phyloP scores from a whole-genome alignment of 2,329 filamentous ascomycete species.

The Fusarium zealandicum region DNA sequence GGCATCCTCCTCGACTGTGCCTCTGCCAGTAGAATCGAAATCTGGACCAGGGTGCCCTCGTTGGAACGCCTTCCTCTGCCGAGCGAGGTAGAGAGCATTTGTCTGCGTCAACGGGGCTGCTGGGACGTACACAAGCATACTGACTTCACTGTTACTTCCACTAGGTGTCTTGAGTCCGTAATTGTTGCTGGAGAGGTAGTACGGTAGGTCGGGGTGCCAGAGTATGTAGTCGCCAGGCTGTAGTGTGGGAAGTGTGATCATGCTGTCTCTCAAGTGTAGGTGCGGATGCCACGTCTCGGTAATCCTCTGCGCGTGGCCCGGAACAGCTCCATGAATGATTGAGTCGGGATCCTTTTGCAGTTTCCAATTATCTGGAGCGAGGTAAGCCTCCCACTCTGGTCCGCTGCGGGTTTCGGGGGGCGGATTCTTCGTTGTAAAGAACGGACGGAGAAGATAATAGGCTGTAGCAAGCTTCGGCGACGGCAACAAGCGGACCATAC shows the following conservation, averaged over 20 bases:
- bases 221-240: conserved; percentile 65
- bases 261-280: conserved; percentile 59
- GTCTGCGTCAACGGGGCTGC: conserved; percentile 64
- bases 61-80: conserved; percentile 64
- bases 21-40: conserved; percentile 61
- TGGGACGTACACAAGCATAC: conserved; percentile 63
- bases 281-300: conserved; percentile 66
- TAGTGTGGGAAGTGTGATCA: conserved; percentile 62
- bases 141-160: conserved; percentile 45
- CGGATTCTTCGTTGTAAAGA: conserved; percentile 57
- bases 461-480: conserved; percentile 78
- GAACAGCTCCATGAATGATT: conserved; percentile 65
- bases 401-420: conserved; percentile 51
- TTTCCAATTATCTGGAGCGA: conserved; percentile 55
- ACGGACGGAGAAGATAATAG: conserved; percentile 73
- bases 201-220: conserved; percentile 65
- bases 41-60: conserved; percentile 62
- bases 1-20: conserved; percentile 58
- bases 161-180: conserved; percentile 41
- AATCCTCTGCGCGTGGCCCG: conserved; percentile 64
- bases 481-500: conserved; percentile 75
- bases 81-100: conserved; percentile 63
- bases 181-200: conserved; percentile 58
- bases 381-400: conserved; percentile 58
- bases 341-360: conserved; percentile 60